Base-by-base conservation (phyloP, 2,329 filamentous ascomycete species). In the Sporothrix dimorphospora region DNA sequence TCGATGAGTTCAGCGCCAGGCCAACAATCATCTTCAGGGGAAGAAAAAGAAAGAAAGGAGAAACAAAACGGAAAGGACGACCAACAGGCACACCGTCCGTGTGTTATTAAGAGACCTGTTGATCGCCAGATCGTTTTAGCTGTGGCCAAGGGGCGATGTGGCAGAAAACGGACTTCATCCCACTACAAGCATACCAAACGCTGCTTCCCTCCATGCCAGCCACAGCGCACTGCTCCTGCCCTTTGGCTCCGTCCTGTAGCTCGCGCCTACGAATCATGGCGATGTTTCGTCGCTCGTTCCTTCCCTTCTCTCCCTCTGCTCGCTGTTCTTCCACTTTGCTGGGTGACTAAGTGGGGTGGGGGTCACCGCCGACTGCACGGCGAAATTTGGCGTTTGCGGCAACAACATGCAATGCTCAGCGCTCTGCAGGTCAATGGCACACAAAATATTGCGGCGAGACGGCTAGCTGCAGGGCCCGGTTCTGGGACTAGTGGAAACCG, bases 341-440 rank as follows among this genome's bases (percentile, higher is more conserved):
- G 4, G 21, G 65, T 68, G 65, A 68, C 65, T 68, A 68, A 68
- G 65, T 68, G 65, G 65, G 65, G 65, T 67, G 65, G 65, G 65
- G 65, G 47, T 68, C 65, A 65, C 61, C 40, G 5, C 11, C 65
- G 16, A 34, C 21, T 5, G 21, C 63, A n/a, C 42, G 49, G 63
- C 42, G 42, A 68, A 53, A 68, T 68, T 53, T 53, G 47, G 65
- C 65, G 16, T 14, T 30, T 68, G 30, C 65, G 30, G 47, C 47
- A 68, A 68, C 0, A 68, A 68, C 34, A 61, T 61, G 57, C 57
- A 63, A 63, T 19, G 38, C 9, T 63, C 57, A 63, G 57, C 57
- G 57, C n/a, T 24, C 53, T 30, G 53, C 24, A 34, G 59, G 16
- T 40, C 14, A 61, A 61, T 40, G 34, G 30, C 55, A 61, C 55